Evolutionary conservation across 23 red algal genomes (phyloP).

Genomic region (Pyropia haitanensis): DNA sequence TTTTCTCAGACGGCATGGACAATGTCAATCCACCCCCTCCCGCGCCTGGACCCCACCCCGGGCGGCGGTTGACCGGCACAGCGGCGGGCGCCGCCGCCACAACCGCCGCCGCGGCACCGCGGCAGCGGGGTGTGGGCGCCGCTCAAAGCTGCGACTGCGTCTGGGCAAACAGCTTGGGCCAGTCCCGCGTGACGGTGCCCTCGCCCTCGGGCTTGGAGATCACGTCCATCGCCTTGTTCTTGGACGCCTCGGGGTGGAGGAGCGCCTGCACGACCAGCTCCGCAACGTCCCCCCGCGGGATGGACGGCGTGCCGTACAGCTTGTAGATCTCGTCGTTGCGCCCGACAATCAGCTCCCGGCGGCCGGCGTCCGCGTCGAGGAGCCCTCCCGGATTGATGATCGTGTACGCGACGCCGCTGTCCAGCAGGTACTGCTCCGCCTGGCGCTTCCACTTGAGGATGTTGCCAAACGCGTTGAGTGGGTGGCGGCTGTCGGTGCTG

Average conservation of each 20-base stretch:
- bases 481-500: conserved; percentile 47
- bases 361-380: conserved; percentile 12
- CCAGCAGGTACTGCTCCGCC: conserved; percentile 65
- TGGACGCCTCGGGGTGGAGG: conserved; percentile 8
- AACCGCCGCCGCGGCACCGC: too few relatives aligned
- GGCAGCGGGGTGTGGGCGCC: too few relatives aligned
- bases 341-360: conserved; percentile 50
- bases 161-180: conserved; percentile 19
- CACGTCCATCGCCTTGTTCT: conserved; percentile 59
- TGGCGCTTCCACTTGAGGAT: conserved; percentile 69
- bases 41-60: too few relatives aligned
- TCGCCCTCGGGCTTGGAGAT: conserved; percentile 32
- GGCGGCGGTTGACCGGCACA: too few relatives aligned
- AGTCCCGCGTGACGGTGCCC: conserved; percentile 24
- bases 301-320: conserved; percentile 21
- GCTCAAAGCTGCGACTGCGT: conserved; percentile 27
- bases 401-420: conserved; percentile 53
- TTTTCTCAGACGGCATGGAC: too few relatives aligned
- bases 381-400: conserved; percentile 72
- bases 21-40: too few relatives aligned
- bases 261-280: conserved; percentile 48
- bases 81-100: too few relatives aligned
- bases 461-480: conserved; percentile 72
- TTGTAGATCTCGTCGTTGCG: conserved; percentile 46
- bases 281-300: conserved; percentile 74